Evolutionary conservation across 2,329 filamentous ascomycete species (phyloP).

Genomic region (Cadophora sp.): DNA sequence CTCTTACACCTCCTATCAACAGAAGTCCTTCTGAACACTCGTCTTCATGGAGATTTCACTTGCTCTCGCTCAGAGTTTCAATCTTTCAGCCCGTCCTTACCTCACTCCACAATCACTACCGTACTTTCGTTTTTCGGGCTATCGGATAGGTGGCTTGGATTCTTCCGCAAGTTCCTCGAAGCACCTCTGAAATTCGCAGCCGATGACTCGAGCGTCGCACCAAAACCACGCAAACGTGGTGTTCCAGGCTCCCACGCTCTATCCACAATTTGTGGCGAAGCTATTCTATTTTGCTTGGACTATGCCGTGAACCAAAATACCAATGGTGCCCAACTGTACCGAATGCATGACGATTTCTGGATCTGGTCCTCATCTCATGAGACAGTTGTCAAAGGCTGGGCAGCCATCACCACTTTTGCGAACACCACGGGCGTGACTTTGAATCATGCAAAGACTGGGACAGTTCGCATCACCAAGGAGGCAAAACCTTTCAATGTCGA

Average conservation of each 20-base stretch:
- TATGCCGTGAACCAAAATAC: conserved; percentile 67
- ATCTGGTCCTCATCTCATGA: conserved; percentile 63
- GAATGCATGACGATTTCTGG: conserved; percentile 72
- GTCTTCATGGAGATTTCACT: conserved; percentile 58
- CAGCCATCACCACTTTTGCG: conserved; percentile 61
- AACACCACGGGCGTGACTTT: conserved; percentile 62
- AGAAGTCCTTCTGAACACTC: conserved; percentile 59
- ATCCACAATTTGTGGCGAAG: conserved; percentile 65
- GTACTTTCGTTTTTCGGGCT: conserved; percentile 67
- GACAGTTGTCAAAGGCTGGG: conserved; percentile 64
- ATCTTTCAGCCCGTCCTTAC: conserved; percentile 62
- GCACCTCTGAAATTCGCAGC: conserved; percentile 64
- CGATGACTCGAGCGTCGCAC: conserved; percentile 52
- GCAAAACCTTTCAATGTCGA: conserved; percentile 21
- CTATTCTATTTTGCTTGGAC: conserved; percentile 69
- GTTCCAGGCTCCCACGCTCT: conserved; percentile 66
- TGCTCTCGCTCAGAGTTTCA: conserved; percentile 64
- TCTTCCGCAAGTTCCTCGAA: conserved; percentile 66
- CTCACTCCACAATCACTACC: conserved; percentile 63
- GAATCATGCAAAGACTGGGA: conserved; percentile 64
- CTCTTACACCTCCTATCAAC: conserved; percentile 63
- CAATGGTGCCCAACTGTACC: conserved; percentile 60
- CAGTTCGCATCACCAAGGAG: conserved; percentile 48
- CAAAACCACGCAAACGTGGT: conserved; percentile 59
- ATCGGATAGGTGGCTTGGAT: conserved; percentile 60